Percentiles rank a stretch among this genome's conserved stretches.
These are phyloP conservation scores for Alloteropsis semialata DNA, from an alignment of 176 grass and related monocot genomes.

Conservation along the genomic window DNA sequence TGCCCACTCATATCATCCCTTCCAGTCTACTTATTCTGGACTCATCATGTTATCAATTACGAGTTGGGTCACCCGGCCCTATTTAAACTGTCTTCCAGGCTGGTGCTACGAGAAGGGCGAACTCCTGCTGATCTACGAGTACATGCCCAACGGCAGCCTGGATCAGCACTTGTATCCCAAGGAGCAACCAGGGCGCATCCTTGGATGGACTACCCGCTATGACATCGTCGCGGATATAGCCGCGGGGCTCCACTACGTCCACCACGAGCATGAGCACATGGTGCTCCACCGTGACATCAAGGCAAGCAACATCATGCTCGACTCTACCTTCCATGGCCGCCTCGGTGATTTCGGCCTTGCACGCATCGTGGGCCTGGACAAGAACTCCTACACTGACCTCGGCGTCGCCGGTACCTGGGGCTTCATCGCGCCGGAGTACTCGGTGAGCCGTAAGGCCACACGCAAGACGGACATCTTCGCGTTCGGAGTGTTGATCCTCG, in stretches of 20 bases:
- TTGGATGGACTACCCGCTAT: background rate
- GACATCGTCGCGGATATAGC: background rate
- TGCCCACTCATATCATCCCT: too few species aligned
- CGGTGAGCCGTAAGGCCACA: conserved; percentile 32
- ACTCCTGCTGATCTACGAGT: background rate
- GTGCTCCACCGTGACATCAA: conserved; percentile 9
- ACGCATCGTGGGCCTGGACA: background rate
- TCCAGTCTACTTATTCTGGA: too few species aligned
- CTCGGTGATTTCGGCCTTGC: conserved; percentile 27
- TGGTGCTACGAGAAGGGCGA: conserved; percentile 28
- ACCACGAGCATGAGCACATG: conserved; percentile 22
- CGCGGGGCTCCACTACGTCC: conserved; percentile 1
- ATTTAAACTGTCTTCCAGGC: background rate
- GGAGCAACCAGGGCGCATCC: too few species aligned
- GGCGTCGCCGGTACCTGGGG: conserved; percentile 50
- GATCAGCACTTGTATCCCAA: background rate
- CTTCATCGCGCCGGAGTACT: conserved; percentile 67
- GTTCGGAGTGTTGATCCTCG: conserved; percentile 53
- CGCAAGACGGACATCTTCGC: conserved; percentile 48
- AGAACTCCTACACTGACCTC: conserved; percentile 37
- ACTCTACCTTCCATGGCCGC: background rate
- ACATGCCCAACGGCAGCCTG: conserved; percentile 1
- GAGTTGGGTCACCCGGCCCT: too few species aligned
- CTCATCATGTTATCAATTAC: too few species aligned
- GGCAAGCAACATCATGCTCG: background rate